Conservation (phyloP, 1,284 basidiomycete genomes). For the Cutaneotrichosporon sp. region DNA sequence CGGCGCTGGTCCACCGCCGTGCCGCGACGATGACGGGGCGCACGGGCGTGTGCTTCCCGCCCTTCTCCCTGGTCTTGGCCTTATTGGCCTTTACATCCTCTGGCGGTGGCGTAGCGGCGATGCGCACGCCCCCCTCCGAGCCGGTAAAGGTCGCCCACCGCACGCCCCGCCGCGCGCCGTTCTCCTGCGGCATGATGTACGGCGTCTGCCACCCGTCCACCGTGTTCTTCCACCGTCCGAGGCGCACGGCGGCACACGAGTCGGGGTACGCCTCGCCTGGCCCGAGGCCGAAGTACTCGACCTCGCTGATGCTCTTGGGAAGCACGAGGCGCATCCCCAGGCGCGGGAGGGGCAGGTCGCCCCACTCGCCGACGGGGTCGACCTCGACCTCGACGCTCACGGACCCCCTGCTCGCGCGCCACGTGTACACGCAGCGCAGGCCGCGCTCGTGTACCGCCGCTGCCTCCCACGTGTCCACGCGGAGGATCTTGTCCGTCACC, state of each 20-base stretch:
- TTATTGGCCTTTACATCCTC: neutral
- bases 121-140: neutral
- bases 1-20: constrained; percentile 25
- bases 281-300: constrained; percentile 26
- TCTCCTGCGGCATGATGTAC: constrained; percentile 32
- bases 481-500: constrained; percentile 9
- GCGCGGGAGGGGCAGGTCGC: constrained; percentile 19
- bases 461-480: constrained; percentile 18
- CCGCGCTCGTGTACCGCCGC: constrained; percentile 15
- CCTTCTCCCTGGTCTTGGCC: constrained; percentile 6
- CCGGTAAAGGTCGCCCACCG: constrained; percentile 19
- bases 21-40: constrained; percentile 21
- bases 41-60: neutral
- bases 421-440: constrained; percentile 19
- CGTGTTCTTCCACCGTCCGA: constrained; percentile 15
- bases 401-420: neutral
- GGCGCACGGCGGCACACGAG: constrained; percentile 8
- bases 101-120: constrained; percentile 4
- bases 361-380: constrained; percentile 22
- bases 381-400: constrained; percentile 12
- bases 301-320: constrained; percentile 10
- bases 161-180: constrained; percentile 22
- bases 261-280: constrained; percentile 29
- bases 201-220: constrained; percentile 28
- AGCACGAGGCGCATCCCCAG: constrained; percentile 25